phyloP scores from a whole-genome alignment of 2,329 filamentous ascomycete genomes.

The Davidsoniella virescens region DNA sequence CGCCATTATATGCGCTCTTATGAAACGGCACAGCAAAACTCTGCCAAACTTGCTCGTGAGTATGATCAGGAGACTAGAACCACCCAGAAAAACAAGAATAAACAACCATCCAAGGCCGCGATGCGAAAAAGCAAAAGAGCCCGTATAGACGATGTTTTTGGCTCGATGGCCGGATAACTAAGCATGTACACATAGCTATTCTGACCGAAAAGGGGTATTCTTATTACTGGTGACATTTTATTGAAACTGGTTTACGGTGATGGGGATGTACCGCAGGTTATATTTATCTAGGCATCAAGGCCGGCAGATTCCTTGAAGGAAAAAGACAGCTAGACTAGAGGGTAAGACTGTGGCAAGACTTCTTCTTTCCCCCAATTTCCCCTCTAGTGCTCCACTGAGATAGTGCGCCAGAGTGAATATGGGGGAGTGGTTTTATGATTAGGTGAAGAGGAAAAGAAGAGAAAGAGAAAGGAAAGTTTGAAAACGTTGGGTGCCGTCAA shows the following conservation, averaged over 20 bases:
- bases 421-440: slow-evolving; percentile 26
- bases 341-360: slow-evolving; percentile 26
- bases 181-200: no score
- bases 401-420: slow-evolving; percentile 52
- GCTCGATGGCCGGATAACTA: background rate
- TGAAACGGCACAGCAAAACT: no score
- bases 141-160: slow-evolving; percentile 20
- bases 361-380: slow-evolving; percentile 55
- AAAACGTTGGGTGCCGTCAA: background rate
- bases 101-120: background rate
- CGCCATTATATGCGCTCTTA: no score
- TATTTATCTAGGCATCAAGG: slow-evolving; percentile 21
- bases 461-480: slow-evolving; percentile 10
- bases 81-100: no score
- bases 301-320: slow-evolving; percentile 3
- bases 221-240: no score
- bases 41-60: no score
- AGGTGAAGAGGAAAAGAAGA: slow-evolving; percentile 22
- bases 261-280: slow-evolving; percentile 19
- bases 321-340: slow-evolving; percentile 25
- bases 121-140: slow-evolving; percentile 18
- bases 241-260: background rate
- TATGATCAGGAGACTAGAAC: no score
- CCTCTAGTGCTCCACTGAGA: slow-evolving; percentile 43
- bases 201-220: no score